A percentile compares a stretch with the other conserved stretches of the same genome.
These are phyloP conservation scores for Saitozyma sp. DNA, from an alignment of 768 basidiomycete genomes.

Conservation along the genomic window DNA sequence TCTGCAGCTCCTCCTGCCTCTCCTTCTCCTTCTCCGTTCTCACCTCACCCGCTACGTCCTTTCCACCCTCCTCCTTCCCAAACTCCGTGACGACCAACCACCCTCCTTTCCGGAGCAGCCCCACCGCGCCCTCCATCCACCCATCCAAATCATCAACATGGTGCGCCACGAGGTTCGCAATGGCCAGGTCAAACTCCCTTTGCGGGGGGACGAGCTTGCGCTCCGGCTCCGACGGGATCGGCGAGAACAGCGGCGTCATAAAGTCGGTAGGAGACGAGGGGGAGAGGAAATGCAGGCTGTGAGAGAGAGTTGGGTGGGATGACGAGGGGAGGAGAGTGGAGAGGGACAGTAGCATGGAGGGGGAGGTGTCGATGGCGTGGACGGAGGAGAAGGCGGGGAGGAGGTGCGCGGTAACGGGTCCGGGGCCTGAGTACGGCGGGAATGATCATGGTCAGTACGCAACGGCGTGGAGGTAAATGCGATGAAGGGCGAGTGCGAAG, in stretches of 20 bases:
- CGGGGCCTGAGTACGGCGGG: conserved; percentile 22
- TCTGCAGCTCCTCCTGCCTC: conserved; percentile 1
- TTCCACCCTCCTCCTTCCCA: conserved; percentile 19
- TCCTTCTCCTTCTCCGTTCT: conserved; percentile 2
- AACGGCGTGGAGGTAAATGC: neutral
- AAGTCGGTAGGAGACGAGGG: conserved; percentile 23
- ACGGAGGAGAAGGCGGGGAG: conserved; percentile 24
- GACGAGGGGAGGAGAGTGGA: conserved; percentile 3
- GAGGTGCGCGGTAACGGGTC: conserved; percentile 30
- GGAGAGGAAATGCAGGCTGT: conserved; percentile 28
- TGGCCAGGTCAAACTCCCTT: conserved; percentile 26
- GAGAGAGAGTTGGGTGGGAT: conserved; percentile 5
- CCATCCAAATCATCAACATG: conserved; percentile 31
- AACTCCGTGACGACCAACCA: conserved; percentile 41
- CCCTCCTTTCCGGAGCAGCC: conserved; percentile 24
- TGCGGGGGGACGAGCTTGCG: conserved; percentile 19
- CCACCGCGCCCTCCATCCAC: conserved; percentile 23
- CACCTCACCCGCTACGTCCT: conserved; percentile 9
- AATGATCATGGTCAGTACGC: neutral
- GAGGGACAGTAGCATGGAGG: conserved; percentile 29
- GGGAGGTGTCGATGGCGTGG: conserved; percentile 36
- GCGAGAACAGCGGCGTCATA: conserved; percentile 12
- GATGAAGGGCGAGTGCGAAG: too few relatives aligned
- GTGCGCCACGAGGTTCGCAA: conserved; percentile 34
- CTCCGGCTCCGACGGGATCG: conserved; percentile 10